Base-by-base conservation (phyloP, 345 rosid genomes). In the Draba incana region DNA sequence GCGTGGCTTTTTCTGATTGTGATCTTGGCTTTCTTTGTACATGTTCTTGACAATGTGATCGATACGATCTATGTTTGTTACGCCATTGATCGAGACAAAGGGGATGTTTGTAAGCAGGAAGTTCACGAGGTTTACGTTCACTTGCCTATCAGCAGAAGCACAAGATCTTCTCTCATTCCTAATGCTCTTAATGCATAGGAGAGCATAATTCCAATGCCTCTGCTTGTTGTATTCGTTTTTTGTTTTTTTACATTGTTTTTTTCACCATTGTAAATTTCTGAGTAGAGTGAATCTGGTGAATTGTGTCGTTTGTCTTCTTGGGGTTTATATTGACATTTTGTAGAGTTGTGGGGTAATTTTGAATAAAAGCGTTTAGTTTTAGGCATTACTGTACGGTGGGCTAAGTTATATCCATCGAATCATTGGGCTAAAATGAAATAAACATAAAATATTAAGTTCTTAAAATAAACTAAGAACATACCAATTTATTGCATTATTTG, bases 101-200 rank as follows among this genome's bases (percentile, higher is more conserved):
- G 90, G 14, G 99, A 88, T 63, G 97, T 88, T 25, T 85, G 83
- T 71, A 94, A 86, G 75, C 86, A 85, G 55, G 91, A 90, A 55
- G 95, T 88, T 64, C 95, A 94, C 35, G 96, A 88, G 70, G 95
- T 94, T 23, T 94, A 94, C 59, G 88, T 84, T 62, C 84, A 81
- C 27, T 78, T 94, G 42, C 97, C 95, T 3, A 75, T 84, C 72
- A 86, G 86, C 65, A 72, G 92, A 79, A 90, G 79, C 81, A 59
- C 75, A 35, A 82, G 87, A 70, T 46, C 86, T 1, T 9, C 82
- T 3, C 59, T 66, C 25, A 64, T 70, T 43, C 80, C 86, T 0
- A 58, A 64, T 47, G 70, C 81, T 43, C 57, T 71, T 7, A 76
- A 54, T 80, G 88, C 75, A 42, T 92, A 78, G 79, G 52, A 43